Evolutionary conservation across 257 asterid species (phyloP).

Genomic region (Thymus quinquecostatus): DNA sequence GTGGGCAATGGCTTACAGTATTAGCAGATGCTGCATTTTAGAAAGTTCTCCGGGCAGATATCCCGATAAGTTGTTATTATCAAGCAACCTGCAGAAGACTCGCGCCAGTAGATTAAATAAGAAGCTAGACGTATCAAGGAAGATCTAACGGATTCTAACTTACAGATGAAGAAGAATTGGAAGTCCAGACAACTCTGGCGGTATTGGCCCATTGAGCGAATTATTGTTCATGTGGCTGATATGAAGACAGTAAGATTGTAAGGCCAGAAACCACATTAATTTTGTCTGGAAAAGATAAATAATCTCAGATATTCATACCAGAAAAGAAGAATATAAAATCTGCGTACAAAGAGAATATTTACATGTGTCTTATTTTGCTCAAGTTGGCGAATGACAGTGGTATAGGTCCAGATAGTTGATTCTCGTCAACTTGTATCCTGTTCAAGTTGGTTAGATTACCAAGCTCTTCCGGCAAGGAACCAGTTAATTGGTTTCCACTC

Average conservation of each 20-base stretch:
- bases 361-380: slow-evolving; percentile 69
- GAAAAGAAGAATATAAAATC: background rate
- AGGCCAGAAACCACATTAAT: slow-evolving; percentile 22
- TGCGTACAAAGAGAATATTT: slow-evolving; percentile 34
- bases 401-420: slow-evolving; percentile 76
- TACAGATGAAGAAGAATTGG: slow-evolving; percentile 86
- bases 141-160: slow-evolving; percentile 39
- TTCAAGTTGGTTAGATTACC: slow-evolving; percentile 73
- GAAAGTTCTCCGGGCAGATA: slow-evolving; percentile 74
- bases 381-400: slow-evolving; percentile 75
- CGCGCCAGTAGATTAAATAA: slow-evolving; percentile 18
- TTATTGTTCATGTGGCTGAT: slow-evolving; percentile 97
- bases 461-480: slow-evolving; percentile 86
- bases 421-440: slow-evolving; percentile 89
- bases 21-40: slow-evolving; percentile 52
- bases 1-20: slow-evolving; percentile 61
- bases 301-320: slow-evolving; percentile 18
- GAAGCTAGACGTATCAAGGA: slow-evolving; percentile 23
- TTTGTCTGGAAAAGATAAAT: slow-evolving; percentile 8
- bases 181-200: slow-evolving; percentile 70
- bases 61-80: slow-evolving; percentile 89
- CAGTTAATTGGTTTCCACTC: slow-evolving; percentile 84
- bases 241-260: slow-evolving; percentile 29
- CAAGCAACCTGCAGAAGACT: slow-evolving; percentile 77
- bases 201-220: slow-evolving; percentile 83